Base-by-base conservation (phyloP, 306 rosid species). In the Castanea crenata region DNA sequence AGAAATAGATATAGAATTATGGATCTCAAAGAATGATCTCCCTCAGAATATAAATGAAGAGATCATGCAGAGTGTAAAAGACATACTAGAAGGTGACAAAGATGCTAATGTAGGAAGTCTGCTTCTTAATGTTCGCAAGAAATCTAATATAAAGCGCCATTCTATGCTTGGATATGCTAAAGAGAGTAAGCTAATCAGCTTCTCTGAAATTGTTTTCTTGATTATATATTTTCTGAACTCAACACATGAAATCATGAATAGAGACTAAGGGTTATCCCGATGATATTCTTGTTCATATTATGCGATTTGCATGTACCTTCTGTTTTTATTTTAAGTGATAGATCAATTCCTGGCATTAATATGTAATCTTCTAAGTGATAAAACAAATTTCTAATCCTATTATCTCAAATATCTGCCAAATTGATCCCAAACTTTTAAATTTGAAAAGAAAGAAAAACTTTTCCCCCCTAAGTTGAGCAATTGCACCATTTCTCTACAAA, bases 1-100 rank as follows among this genome's bases (percentile, higher is more conserved):
- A 88, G 88, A 97, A 85, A 89, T 97, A 82, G 94, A 94, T 21
- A 97, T 93, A n/a, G 97, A 94, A 69, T 94, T 90, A 80, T 94
- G 98, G 98, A 90, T 92, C 94, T 85, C 94, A 52, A 96, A 90
- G 79, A 89, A 97, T 23, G 71, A 90, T 77, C 96, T 94, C 77
- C 96, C 97, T 4, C 91, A 89, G 74, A 83, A 86, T 87, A 78
- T 94, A 74, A 88, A 90, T 83, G 91, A 88, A 77, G 86, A 94
- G 56, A 91, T 94, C 82, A 89, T 97, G 84, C 89, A 94, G 59
- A 87, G 88, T 61, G 96, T 92, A 55, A 94, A 94, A 41, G 89
- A 89, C 90, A 94, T 79, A 85, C 90, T 96, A 96, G 97, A 89
- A 83, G 97, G 90, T 86, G 89, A 96, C 67, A 85, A 96, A 82